Conservation (phyloP, 176 grass and related monocot genomes). For the Hordeum vulgare region DNA sequence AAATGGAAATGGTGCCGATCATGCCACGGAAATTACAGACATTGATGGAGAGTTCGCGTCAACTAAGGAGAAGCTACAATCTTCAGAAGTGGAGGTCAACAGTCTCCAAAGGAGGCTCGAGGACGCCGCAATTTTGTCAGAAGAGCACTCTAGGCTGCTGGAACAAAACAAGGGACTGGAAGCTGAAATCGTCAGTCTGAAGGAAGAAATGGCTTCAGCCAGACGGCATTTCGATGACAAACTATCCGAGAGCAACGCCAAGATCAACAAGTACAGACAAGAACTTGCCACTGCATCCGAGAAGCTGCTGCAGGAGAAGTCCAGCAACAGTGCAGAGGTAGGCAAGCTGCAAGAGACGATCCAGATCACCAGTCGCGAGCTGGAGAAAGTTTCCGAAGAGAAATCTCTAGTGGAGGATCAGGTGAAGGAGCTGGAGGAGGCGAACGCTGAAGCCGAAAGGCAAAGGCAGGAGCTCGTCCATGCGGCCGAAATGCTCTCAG, state of each 20-base stretch:
- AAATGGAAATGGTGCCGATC: conserved; percentile 12
- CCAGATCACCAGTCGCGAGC: neutral
- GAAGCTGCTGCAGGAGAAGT: conserved; percentile 15
- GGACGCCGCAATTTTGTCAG: conserved; percentile 4
- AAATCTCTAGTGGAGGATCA: conserved; percentile 28
- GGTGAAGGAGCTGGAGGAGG: conserved; percentile 34
- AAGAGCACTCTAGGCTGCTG: conserved; percentile 20
- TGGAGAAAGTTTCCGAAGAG: conserved; percentile 25
- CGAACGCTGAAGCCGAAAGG: conserved; percentile 19
- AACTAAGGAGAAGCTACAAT: conserved; percentile 21
- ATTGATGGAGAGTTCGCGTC: neutral
- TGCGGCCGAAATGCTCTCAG: conserved; percentile 18
- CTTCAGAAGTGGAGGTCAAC: conserved; percentile 27
- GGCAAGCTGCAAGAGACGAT: conserved; percentile 22
- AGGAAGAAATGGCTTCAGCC: conserved; percentile 17
- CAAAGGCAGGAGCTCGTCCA: conserved; percentile 12
- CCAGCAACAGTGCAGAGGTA: neutral
- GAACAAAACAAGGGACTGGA: conserved; percentile 22
- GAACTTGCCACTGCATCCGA: conserved; percentile 27
- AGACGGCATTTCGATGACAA: conserved; percentile 13
- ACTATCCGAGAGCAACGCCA: conserved; percentile 10
- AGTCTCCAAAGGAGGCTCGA: conserved; percentile 33
- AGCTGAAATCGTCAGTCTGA: conserved; percentile 21
- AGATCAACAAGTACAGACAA: conserved; percentile 27
- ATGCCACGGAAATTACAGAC: neutral